Conservation (phyloP, 2,329 filamentous ascomycete species). For the Xylariaceae sp. region DNA sequence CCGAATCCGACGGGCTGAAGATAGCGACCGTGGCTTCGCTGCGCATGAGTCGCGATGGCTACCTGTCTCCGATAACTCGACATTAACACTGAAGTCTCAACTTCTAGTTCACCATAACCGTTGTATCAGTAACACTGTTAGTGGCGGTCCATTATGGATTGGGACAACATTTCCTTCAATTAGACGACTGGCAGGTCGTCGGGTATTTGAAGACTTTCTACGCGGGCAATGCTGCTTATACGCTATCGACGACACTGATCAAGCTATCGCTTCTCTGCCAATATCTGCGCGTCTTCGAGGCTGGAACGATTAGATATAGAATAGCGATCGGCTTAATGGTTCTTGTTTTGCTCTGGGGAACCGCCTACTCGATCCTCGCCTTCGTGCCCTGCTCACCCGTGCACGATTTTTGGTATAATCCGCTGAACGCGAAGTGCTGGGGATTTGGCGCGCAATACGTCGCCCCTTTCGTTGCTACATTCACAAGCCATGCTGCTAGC, state of each 20-base stretch:
- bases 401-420: conserved; percentile 18
- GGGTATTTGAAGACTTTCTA: conserved; percentile 25
- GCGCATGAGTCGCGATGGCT: too few species aligned
- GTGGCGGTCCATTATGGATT: conserved; percentile 19
- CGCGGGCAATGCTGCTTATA: conserved; percentile 24
- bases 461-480: conserved; percentile 28
- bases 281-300: conserved; percentile 26
- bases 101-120: conserved; percentile 19
- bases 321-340: conserved; percentile 22
- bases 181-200: conserved; percentile 12
- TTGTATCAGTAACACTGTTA: conserved; percentile 21
- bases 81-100: not conserved
- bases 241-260: conserved; percentile 24
- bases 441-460: conserved; percentile 29
- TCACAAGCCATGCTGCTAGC: conserved; percentile 30
- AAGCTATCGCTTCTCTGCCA: conserved; percentile 27
- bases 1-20: too few species aligned
- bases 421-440: conserved; percentile 23
- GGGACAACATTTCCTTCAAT: conserved; percentile 23
- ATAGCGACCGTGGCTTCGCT: too few species aligned
- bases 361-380: conserved; percentile 29
- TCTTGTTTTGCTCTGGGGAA: conserved; percentile 30
- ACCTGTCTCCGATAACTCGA: not conserved
- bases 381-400: conserved; percentile 30
- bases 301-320: conserved; percentile 15